Evolutionary conservation across 495 filamentous ascomycete species (phyloP), one percentile per base, ranked within the genome.

Genomic region (Penicillium chermesinum): DNA sequence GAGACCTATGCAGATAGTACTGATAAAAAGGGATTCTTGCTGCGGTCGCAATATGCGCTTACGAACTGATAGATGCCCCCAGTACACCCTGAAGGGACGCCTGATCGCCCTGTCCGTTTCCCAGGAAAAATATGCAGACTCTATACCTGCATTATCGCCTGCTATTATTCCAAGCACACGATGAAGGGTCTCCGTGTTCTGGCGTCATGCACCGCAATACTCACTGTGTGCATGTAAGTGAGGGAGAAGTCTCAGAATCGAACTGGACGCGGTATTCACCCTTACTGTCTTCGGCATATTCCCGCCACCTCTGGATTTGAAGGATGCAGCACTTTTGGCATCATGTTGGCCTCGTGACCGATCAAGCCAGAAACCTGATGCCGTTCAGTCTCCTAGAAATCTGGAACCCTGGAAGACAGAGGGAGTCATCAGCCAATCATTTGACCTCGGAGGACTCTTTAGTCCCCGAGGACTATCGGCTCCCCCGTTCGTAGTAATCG

Each of bases 11-110:
- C 17, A 5, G 42, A 48, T 13, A 46, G 27, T 18, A 8, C 41
- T 1, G 48, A 51, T 16, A 55, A 51, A n/a, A 55, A 62, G 41
- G 55, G 35, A 62, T 58, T 46, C 52, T 62, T 1, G 59, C 52
- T 16, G 55, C 48, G 10, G 52, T 62, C 15, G 59, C 59, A 9
- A 62, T 62, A 1, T 56, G 59, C 34, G 22, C 40, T 1, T 58
- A 44, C 21, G 59, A 62, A 25, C 30, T 62, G 15, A 56, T 56
- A 46, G 59, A 59, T 33, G 53, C 55, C 18, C 55, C 59, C 19
- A 48, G 59, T 21, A 57, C 27, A 13, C 52, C 46, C 38, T 62
- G 59, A 43, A 48, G 39, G 55, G 52, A 37, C 55, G 56, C 46
- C 48, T 58, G 7, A 57, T 53, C 18, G 59, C 55, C 3, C 18